These are phyloP conservation scores for Porphyra umbilicalis DNA, from an alignment of 31 red algal species.

Conservation along the genomic window DNA sequence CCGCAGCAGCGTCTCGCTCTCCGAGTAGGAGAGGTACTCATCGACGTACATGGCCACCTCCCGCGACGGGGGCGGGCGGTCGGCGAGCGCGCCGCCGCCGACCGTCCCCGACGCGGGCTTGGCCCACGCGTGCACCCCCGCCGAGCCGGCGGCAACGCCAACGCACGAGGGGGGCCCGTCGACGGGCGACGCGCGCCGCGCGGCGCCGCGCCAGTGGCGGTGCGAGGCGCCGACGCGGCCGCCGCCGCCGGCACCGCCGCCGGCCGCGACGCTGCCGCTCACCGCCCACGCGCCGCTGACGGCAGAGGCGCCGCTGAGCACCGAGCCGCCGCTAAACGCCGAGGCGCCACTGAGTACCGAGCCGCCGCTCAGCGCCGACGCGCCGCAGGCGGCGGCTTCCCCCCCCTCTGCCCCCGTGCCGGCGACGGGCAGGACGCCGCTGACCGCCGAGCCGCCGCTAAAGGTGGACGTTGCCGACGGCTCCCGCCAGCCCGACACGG, in stretches of 20 bases:
- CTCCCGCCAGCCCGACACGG: not conserved
- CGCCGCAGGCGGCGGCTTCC: not conserved
- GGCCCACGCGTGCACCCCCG: not conserved
- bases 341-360: no score
- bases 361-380: no score
- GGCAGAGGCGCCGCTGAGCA: no score
- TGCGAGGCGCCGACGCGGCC: not conserved
- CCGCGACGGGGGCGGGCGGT: not conserved
- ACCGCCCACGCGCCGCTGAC: no score
- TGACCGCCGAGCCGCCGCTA: not conserved
- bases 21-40: not conserved
- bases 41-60: not conserved
- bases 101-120: not conserved
- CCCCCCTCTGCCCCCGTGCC: no score
- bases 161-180: not conserved
- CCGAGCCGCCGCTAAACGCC: no score
- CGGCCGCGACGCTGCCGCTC: not conserved
- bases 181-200: not conserved
- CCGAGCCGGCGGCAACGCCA: no score
- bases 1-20: not conserved
- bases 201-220: not conserved
- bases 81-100: not conserved
- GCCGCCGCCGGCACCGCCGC: not conserved
- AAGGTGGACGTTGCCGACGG: not conserved
- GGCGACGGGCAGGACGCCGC: no score